Base-by-base conservation (phyloP, 2,329 filamentous ascomycete genomes). In the Colletotrichum navitas region DNA sequence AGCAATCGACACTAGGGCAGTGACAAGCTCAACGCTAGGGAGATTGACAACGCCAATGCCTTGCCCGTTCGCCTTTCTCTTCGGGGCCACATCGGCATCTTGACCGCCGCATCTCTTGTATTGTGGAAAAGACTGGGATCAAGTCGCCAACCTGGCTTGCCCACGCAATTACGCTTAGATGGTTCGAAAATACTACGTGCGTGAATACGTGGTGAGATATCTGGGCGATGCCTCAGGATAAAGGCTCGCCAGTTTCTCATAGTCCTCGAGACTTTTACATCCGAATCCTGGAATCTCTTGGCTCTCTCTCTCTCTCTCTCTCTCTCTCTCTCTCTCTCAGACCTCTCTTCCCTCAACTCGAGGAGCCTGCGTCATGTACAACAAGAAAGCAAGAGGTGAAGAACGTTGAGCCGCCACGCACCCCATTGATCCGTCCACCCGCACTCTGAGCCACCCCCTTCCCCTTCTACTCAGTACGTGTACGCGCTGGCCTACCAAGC, bases 191-290 rank as follows among this genome's bases (percentile, higher is more conserved):
- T 63, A 47, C 59, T 51, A 56, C 29, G 29, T 29, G 4, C 29
- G 29, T 29, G 29, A 29, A 29, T 29, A 29, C 29, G 29, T 29
- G 29, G 29, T 29, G 4, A 14, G 36, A 11, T 58, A n/a, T n/a
- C n/a, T n/a, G 58, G 58, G 52, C 32, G 63, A 61, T 63, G 60
- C 55, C 47, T 68, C 52, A 26, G 32, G n/a, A 21, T 36, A 52
- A 68, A 52, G 26, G 43, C 36, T 69, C 52, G 29, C 18, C 26
- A 39, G 26, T 21, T 49, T 58, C 14, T 34, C 7, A 51, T 52
- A 16, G 36, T 39, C 52, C 47, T n/a, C 39, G 52, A 71, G 65
- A 64, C 68, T 71, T 68, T 68, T 60, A 29, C 52, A 68, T 63
- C 39, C 47, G 47, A 71, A 64, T 58, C 59, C 59, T 45, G 11